phyloP scores from a whole-genome alignment of 106 monocot species.

The Platanthera guangdongensis region DNA sequence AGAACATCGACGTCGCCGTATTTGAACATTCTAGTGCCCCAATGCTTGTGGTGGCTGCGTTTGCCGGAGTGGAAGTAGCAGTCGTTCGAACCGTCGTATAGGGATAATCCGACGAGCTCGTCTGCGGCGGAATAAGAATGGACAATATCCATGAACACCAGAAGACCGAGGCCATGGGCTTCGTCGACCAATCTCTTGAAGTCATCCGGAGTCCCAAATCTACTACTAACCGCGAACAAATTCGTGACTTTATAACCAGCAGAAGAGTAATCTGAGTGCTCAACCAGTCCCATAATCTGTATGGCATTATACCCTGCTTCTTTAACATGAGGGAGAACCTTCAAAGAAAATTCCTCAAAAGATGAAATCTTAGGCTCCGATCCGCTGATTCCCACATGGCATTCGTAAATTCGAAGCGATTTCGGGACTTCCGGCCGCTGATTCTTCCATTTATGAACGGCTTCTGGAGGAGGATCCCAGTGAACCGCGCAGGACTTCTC shows the following conservation, averaged over 20 bases:
- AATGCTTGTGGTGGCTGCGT: constrained; percentile 92
- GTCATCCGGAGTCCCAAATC: constrained; percentile 97
- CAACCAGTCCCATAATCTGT: constrained; percentile 72
- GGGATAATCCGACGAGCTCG: constrained; percentile 83
- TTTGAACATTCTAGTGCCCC: constrained; percentile 96
- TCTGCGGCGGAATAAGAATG: constrained; percentile 97
- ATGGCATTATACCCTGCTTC: constrained; percentile 85
- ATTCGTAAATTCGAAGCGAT: constrained; percentile 91
- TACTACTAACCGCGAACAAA: constrained; percentile 94
- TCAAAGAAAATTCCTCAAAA: constrained; percentile 75
- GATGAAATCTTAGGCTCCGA: constrained; percentile 71
- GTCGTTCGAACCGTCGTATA: constrained; percentile 92
- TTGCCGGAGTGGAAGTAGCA: constrained; percentile 83
- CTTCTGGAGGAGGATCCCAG: constrained; percentile 92
- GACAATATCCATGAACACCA: constrained; percentile 84
- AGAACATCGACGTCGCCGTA: constrained; percentile 88
- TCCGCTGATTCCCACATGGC: constrained; percentile 95
- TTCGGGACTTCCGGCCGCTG: constrained; percentile 46
- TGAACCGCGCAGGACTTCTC: constrained; percentile 72
- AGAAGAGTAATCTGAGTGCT: constrained; percentile 95
- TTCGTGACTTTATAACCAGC: constrained; percentile 97
- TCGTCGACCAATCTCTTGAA: constrained; percentile 92
- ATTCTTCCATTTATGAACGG: constrained; percentile 73
- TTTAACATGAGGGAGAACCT: constrained; percentile 86
- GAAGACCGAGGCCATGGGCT: constrained; percentile 87